These are phyloP conservation scores for Debaryomyces fabryi DNA, from an alignment of 1,139 yeast species.

Conservation along the genomic window DNA sequence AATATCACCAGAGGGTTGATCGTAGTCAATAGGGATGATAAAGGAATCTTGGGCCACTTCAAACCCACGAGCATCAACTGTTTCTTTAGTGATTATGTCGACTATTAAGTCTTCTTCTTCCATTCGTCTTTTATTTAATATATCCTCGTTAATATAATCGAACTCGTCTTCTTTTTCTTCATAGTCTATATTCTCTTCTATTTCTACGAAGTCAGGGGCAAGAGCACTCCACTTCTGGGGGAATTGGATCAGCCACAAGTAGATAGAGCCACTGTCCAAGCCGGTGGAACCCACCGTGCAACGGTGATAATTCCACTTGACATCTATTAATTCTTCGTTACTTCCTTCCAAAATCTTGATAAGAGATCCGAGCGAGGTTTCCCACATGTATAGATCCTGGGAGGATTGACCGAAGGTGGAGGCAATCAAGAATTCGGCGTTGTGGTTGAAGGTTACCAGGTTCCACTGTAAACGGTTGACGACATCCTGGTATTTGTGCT, in stretches of 20 bases:
- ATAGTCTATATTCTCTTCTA: conserved; percentile 89
- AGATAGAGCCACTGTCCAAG: conserved; percentile 79
- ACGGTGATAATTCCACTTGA: conserved; percentile 79
- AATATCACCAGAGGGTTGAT: conserved; percentile 12
- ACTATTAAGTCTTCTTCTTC: conserved; percentile 72
- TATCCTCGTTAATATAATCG: conserved; percentile 73
- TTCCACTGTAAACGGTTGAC: conserved; percentile 92
- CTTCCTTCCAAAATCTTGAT: conserved; percentile 92
- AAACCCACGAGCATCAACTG: conserved; percentile 70
- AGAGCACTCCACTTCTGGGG: conserved; percentile 97
- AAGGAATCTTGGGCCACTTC: conserved; percentile 43
- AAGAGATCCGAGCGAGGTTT: conserved; percentile 81
- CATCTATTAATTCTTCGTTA: conserved; percentile 81
- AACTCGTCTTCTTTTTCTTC: conserved; percentile 91
- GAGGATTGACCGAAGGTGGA: conserved; percentile 85
- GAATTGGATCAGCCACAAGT: conserved; percentile 79
- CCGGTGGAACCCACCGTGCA: conserved; percentile 89
- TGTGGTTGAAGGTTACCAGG: conserved; percentile 70
- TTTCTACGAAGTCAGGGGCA: conserved; percentile 95
- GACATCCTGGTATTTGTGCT: conserved; percentile 87
- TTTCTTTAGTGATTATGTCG: conserved; percentile 67
- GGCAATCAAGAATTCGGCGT: conserved; percentile 85
- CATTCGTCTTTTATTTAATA: conserved; percentile 56
- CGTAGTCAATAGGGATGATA: conserved; percentile 48
- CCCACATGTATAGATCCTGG: conserved; percentile 93